Percentiles rank a stretch among this genome's conserved stretches.
These are phyloP conservation scores for Naegleria lovaniensis DNA, from an alignment of 208 protist species.

Conservation along the genomic window DNA sequence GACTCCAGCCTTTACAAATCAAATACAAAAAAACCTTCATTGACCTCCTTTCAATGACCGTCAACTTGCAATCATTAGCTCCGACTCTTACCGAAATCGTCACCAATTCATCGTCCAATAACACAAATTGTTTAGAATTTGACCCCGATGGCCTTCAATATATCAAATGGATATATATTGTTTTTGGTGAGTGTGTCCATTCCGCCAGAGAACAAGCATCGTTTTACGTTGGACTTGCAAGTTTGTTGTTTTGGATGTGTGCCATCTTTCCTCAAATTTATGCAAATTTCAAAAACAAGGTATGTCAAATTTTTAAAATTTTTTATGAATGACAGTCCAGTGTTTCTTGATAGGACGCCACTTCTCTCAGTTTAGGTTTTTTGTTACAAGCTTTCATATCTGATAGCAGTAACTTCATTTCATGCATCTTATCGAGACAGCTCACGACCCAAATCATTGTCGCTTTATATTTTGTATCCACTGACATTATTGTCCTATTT, in stretches of 20 bases:
- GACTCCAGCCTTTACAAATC: too few species aligned
- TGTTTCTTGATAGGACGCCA: not conserved
- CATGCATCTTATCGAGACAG: not conserved
- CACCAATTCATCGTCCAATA: not conserved
- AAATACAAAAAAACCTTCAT: too few species aligned
- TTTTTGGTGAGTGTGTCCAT: not conserved
- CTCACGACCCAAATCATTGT: not conserved
- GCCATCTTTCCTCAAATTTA: not conserved
- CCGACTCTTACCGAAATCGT: too few species aligned
- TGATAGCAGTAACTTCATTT: not conserved
- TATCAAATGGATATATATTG: not conserved
- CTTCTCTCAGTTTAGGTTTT: not conserved
- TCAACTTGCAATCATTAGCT: too few species aligned
- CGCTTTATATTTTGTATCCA: not conserved
- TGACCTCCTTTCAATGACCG: too few species aligned
- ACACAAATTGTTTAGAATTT: not conserved
- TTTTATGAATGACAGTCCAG: too few species aligned
- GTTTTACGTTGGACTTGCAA: conserved; percentile 1
- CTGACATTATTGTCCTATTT: not conserved
- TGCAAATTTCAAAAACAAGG: not conserved
- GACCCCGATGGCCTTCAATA: not conserved
- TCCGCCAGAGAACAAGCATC: not conserved
- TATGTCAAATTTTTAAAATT: too few species aligned
- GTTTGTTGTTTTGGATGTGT: not conserved
- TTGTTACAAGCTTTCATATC: not conserved